A percentile compares a stretch with the other conserved stretches of the same genome.
Conservation (phyloP, 139 green algal species). For the Edaphochlamys debaryana region DNA sequence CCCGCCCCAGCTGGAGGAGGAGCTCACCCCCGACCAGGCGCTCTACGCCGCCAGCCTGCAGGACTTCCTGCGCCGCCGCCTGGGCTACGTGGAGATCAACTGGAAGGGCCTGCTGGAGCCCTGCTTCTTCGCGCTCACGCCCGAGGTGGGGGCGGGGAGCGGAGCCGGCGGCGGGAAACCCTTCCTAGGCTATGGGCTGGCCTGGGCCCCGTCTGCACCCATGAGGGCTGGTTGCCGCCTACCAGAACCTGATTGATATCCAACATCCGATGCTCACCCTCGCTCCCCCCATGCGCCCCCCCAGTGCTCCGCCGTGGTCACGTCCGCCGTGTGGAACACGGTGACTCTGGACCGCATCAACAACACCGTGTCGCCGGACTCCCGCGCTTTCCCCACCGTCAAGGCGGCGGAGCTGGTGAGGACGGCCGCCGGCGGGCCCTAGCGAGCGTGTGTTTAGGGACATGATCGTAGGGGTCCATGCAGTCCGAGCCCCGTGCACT, state of each 20-base stretch:
- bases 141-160: background rate
- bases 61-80: conserved; percentile 6
- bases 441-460: background rate
- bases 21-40: conserved; percentile 30
- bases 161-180: no score
- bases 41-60: background rate
- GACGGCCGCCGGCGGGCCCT: no score
- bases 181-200: no score
- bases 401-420: conserved; percentile 22
- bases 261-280: no score
- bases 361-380: conserved; percentile 46
- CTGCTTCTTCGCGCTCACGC: conserved; percentile 43
- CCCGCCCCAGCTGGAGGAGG: conserved; percentile 25
- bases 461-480: no score
- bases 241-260: no score
- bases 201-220: no score
- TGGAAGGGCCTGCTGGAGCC: conserved; percentile 37
- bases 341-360: conserved; percentile 24
- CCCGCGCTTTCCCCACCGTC: conserved; percentile 35
- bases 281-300: background rate
- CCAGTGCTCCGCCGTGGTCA: conserved; percentile 24
- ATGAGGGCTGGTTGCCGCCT: no score
- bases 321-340: background rate
- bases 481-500: no score
- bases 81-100: conserved; percentile 50